Evolutionary conservation across 164 flowering plant genomes (phyloP), one percentile per base, ranked within the genome.

Genomic region (Pachysandra terminalis): DNA sequence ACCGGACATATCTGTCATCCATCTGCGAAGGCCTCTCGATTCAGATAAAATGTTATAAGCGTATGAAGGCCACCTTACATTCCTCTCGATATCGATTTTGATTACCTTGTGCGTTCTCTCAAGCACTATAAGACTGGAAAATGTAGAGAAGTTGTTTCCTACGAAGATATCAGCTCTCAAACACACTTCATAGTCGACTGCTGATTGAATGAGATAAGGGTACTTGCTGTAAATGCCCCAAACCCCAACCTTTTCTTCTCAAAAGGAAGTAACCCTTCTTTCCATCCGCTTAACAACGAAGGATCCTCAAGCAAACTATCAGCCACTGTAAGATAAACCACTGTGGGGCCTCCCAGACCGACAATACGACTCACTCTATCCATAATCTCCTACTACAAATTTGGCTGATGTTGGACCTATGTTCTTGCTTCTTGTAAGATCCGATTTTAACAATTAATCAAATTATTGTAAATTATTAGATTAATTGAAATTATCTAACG

Each of bases 171-270:
- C 92, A 12, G 99, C 87, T 73, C 92, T 81, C 55, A 80, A 80
- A 74, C 99, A 96, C 28, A 96, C 99, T 77, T 96, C 99, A 74
- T 96, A 93, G 69, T 93, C 99, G 9, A 96, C 87, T 55, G 98
- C 99, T 0, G 99, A 86, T 72, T 90, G 88, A 59, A 96, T 84
- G 51, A 96, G 87, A 74, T 96, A 96, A 0, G 99, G 86, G 28
- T 86, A 75, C 78, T 82, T 93, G 58, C 75, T 81, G 75, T 88
- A 96, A 23, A 88, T 83, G n/a, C 71, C 82, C 55, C 77, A 75
- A 53, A 89, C 91, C 0, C 98, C 55, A 96, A 65, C 57, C 73
- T 91, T 77, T 88, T 90, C 89, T 96, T 93, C 79, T 88, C 98
- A 35, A 77, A 76, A 23, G 98, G 96, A 63, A 84, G 54, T 55